Evolutionary conservation across 129 eudicot species (phyloP).

Genomic region (Saposhnikovia divaricata): DNA sequence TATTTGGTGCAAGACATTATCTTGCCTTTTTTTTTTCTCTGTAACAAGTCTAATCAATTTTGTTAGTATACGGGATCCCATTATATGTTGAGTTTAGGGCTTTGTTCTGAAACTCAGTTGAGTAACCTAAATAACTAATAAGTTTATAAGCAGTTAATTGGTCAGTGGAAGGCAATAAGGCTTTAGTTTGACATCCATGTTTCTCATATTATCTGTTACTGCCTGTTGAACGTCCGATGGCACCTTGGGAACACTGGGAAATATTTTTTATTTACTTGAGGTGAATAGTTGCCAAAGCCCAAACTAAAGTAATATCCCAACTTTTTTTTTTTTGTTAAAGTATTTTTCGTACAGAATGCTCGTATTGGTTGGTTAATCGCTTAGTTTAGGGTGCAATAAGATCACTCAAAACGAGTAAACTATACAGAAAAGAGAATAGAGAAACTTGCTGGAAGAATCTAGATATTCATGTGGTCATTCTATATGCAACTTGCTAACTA

Average conservation of each 20-base stretch:
- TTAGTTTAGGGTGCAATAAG: not conserved
- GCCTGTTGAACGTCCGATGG: too few species aligned
- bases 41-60: not conserved
- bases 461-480: not conserved
- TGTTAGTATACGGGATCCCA: not conserved
- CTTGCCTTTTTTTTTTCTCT: not conserved
- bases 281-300: not conserved
- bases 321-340: too few species aligned
- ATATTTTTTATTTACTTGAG: too few species aligned
- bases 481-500: not conserved
- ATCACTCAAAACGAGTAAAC: not conserved
- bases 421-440: not conserved
- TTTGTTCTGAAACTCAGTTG: not conserved
- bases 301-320: too few species aligned
- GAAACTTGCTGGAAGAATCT: not conserved
- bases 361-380: not conserved
- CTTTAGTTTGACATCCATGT: not conserved
- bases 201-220: not conserved
- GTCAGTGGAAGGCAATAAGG: not conserved
- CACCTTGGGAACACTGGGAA: not conserved
- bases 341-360: too few species aligned
- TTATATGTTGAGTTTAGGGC: not conserved
- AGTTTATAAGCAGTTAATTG: not conserved
- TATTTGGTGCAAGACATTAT: conserved; percentile 8
- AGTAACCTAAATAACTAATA: not conserved